Conservation (phyloP, 768 basidiomycete genomes). For the Pleurotus citrinopileatus region DNA sequence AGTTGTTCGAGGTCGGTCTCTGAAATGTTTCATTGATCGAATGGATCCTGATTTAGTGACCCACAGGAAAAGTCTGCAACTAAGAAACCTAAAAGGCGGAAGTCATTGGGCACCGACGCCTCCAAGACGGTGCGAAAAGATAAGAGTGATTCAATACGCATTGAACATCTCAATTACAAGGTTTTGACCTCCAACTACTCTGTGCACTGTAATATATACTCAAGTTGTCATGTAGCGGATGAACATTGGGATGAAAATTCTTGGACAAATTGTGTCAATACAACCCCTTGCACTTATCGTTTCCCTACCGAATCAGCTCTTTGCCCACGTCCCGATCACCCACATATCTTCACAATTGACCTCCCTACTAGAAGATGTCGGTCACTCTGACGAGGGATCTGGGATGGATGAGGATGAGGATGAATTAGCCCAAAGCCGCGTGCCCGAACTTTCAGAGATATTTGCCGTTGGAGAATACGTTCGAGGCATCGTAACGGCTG, state of each 20-base stretch:
- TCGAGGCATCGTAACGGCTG: slow-evolving; percentile 67
- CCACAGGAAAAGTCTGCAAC: slow-evolving; percentile 38
- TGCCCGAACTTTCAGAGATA: slow-evolving; percentile 73
- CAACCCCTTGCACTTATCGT: slow-evolving; percentile 88
- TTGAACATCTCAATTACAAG: slow-evolving; percentile 95
- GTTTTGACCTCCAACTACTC: slow-evolving; percentile 32
- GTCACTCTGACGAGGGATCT: slow-evolving; percentile 45
- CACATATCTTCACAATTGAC: slow-evolving; percentile 85
- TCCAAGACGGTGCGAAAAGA: slow-evolving; percentile 22
- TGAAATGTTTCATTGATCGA: slow-evolving; percentile 11
- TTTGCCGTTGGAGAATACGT: slow-evolving; percentile 88
- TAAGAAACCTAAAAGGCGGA: slow-evolving; percentile 44
- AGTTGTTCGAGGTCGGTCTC: slow-evolving; percentile 63
- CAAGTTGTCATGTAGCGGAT: slow-evolving; percentile 54
- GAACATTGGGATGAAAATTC: slow-evolving; percentile 77
- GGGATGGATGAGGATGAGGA: slow-evolving; percentile 48
- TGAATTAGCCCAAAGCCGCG: slow-evolving; percentile 23
- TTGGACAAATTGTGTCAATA: slow-evolving; percentile 84
- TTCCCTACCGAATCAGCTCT: slow-evolving; percentile 93
- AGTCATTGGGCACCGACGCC: slow-evolving; percentile 42
- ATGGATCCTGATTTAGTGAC: slow-evolving; percentile 10
- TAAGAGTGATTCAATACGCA: slow-evolving; percentile 60
- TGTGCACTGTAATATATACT: slow-evolving; percentile 6
- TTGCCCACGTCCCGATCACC: slow-evolving; percentile 93
- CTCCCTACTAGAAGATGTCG: slow-evolving; percentile 59